Evolutionary conservation across 163 green algal species (phyloP).

Genomic region (Chlamydomonas reinhardtii): DNA sequence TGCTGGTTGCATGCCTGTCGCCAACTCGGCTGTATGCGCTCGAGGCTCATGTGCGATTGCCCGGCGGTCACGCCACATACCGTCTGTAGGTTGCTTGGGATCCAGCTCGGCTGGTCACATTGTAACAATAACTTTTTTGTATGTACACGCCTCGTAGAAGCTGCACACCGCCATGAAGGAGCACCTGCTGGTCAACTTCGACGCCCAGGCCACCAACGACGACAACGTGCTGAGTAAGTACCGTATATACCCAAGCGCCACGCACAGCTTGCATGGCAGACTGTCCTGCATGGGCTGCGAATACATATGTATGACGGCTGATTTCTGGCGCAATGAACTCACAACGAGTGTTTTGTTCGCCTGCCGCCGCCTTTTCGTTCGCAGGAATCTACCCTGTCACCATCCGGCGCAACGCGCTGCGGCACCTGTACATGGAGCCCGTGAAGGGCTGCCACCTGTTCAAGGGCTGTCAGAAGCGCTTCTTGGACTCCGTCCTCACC

Average conservation of each 20-base stretch:
- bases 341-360: too few species aligned
- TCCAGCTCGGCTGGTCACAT: too few species aligned
- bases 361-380: too few species aligned
- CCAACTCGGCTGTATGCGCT: too few species aligned
- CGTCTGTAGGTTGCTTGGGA: too few species aligned
- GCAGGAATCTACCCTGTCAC: constrained; percentile 37
- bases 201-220: constrained; percentile 34
- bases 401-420: constrained; percentile 35
- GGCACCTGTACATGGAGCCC: constrained; percentile 44
- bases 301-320: too few species aligned
- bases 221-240: constrained; percentile 20
- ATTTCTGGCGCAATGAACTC: too few species aligned
- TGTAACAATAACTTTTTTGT: neutral
- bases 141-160: constrained; percentile 21
- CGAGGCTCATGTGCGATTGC: too few species aligned
- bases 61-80: too few species aligned
- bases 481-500: constrained; percentile 41
- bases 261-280: too few species aligned
- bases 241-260: too few species aligned
- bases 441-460: constrained; percentile 46
- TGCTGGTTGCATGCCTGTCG: neutral
- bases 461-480: constrained; percentile 36
- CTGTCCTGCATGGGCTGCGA: too few species aligned
- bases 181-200: constrained; percentile 57
- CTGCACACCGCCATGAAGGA: constrained; percentile 51